A percentile compares a stretch with the other conserved stretches of the same genome.
phyloP scores from a whole-genome alignment of 2,329 filamentous ascomycete genomes.

The Fusarium nisikadoi region DNA sequence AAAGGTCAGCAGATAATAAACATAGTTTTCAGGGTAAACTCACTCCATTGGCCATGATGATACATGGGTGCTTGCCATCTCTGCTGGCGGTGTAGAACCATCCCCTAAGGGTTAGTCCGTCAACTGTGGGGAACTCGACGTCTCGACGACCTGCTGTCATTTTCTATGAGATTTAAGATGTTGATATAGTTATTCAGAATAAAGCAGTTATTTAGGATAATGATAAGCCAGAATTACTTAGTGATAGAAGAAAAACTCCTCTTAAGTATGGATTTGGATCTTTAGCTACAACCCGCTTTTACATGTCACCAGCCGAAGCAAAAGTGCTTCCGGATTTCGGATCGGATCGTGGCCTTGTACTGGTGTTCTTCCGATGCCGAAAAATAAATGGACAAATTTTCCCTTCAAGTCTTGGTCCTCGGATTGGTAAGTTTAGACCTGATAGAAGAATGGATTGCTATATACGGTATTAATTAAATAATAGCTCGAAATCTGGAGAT shows the following conservation, averaged over 20 bases:
- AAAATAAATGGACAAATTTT: no score
- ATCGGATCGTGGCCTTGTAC: neutral
- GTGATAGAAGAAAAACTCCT: no score
- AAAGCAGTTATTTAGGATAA: accelerated
- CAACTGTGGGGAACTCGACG: neutral
- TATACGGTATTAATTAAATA: no score
- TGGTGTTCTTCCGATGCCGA: neutral
- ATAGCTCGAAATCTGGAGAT: no score
- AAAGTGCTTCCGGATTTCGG: neutral
- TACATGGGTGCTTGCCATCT: neutral
- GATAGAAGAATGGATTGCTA: no score
- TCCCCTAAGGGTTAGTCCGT: neutral
- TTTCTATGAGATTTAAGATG: neutral
- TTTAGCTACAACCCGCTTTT: accelerated
- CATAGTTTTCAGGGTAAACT: neutral
- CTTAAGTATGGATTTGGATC: accelerated
- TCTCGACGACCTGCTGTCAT: neutral
- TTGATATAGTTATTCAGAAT: neutral
- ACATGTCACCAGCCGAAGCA: neutral
- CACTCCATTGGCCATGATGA: neutral
- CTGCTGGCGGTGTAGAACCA: neutral
- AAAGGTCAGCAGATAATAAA: neutral
- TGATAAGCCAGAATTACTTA: no score
- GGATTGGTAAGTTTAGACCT: no score
- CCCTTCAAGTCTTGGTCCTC: no score